A percentile compares a stretch with the other conserved stretches of the same genome.
Evolutionary conservation across 345 rosid species (phyloP).

Genomic region (Gossypium longicalyx): DNA sequence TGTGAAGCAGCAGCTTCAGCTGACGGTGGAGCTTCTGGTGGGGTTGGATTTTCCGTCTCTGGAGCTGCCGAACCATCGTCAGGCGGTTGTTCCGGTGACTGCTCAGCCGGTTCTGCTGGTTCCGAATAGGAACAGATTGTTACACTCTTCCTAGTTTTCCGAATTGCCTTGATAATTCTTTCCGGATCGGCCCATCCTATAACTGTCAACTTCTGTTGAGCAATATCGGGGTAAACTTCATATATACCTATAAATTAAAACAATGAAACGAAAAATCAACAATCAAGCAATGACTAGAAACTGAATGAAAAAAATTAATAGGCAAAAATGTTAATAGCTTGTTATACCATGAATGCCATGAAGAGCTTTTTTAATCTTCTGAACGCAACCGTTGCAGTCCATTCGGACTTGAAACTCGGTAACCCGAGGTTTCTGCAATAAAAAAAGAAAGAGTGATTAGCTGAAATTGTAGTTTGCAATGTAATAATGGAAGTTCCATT

Average conservation of each 20-base stretch:
- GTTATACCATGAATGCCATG: constrained; percentile 50
- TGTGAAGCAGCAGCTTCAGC: constrained; percentile 12
- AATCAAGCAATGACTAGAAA: not conserved
- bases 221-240: constrained; percentile 50
- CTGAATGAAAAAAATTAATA: not conserved
- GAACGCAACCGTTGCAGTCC: constrained; percentile 78
- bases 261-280: not conserved
- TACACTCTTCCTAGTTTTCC: constrained; percentile 58
- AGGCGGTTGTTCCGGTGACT: constrained; percentile 29
- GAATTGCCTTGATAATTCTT: constrained; percentile 54
- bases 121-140: constrained; percentile 49
- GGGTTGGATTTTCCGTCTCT: constrained; percentile 33
- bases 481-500: not conserved
- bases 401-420: constrained; percentile 67
- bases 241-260: constrained; percentile 45
- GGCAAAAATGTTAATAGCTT: not conserved
- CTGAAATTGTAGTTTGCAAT: not conserved
- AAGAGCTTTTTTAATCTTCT: constrained; percentile 66
- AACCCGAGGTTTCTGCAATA: constrained; percentile 51
- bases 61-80: constrained; percentile 34
- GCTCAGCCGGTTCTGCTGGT: constrained; percentile 1
- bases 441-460: not conserved
- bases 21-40: constrained; percentile 38
- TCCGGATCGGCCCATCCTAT: constrained; percentile 76
- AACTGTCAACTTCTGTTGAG: constrained; percentile 60